Conservation (phyloP, 2,329 filamentous ascomycete genomes). For the Plectosphaerella plurivora region DNA sequence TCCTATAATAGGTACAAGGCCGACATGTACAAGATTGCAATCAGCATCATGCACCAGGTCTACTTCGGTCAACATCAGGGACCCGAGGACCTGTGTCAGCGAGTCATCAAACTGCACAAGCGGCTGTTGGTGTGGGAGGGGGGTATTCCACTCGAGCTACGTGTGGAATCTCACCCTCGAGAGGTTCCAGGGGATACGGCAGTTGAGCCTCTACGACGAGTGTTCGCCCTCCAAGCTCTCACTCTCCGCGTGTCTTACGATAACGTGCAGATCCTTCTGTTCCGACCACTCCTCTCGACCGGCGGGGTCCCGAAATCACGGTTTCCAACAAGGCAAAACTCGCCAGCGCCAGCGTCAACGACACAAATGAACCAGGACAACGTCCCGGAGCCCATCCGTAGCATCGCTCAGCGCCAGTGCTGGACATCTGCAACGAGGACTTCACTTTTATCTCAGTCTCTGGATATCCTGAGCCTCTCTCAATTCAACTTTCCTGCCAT, state of each 20-base stretch:
- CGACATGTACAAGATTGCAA: neutral
- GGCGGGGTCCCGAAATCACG: neutral
- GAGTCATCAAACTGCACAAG: neutral
- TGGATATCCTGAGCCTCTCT: neutral
- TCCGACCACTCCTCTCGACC: neutral
- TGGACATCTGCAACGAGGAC: neutral
- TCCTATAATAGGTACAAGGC: slow-evolving; percentile 2
- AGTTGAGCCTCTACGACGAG: neutral
- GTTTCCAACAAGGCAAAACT: neutral
- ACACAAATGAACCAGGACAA: neutral
- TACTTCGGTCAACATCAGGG: neutral
- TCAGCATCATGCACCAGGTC: neutral
- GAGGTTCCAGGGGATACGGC: neutral
- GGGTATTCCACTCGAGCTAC: neutral
- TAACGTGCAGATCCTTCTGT: neutral
- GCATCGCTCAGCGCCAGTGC: neutral
- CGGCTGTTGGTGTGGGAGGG: neutral
- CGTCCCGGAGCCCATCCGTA: neutral
- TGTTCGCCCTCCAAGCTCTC: neutral
- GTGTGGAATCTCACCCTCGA: neutral
- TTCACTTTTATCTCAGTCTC: neutral
- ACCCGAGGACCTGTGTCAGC: neutral
- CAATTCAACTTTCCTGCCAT: neutral
- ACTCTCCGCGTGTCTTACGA: neutral
- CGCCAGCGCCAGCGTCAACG: neutral